phyloP scores from a whole-genome alignment of 2,329 filamentous ascomycete species.

The Rutstroemia sp. region DNA sequence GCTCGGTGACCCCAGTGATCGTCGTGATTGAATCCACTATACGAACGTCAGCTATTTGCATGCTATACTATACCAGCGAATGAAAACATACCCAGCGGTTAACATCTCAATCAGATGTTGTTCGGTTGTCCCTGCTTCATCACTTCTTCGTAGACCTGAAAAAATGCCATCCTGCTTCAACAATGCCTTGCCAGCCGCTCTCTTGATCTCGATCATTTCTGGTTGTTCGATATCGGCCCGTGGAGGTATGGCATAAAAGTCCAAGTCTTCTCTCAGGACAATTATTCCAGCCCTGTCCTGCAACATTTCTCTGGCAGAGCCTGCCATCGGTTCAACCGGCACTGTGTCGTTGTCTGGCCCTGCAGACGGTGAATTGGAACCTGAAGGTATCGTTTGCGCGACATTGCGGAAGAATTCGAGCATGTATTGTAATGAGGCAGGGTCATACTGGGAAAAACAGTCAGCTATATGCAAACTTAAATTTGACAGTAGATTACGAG shows the following conservation, averaged over 20 bases:
- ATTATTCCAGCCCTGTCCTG: slow-evolving; percentile 93
- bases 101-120: slow-evolving; percentile 99
- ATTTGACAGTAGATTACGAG: slow-evolving; percentile 29
- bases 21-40: slow-evolving; percentile 90
- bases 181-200: slow-evolving; percentile 80
- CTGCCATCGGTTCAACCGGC: slow-evolving; percentile 65
- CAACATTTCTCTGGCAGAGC: slow-evolving; percentile 66
- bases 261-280: slow-evolving; percentile 88
- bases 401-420: slow-evolving; percentile 96
- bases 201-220: slow-evolving; percentile 95
- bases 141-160: slow-evolving; percentile 86
- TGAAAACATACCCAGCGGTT: slow-evolving; percentile 74
- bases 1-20: slow-evolving; percentile 94
- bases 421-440: slow-evolving; percentile 95
- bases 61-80: background rate
- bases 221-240: slow-evolving; percentile 71
- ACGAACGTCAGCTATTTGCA: background rate
- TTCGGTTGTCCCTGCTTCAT: slow-evolving; percentile 93
- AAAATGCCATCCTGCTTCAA: slow-evolving; percentile 92
- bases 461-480: slow-evolving; percentile 37
- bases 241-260: slow-evolving; percentile 95
- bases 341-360: slow-evolving; percentile 58
- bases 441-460: slow-evolving; percentile 71
- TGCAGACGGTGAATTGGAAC: slow-evolving; percentile 57
- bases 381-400: slow-evolving; percentile 85